phyloP scores from a whole-genome alignment of 2,329 filamentous ascomycete genomes.

The Botrytis fragariae region DNA sequence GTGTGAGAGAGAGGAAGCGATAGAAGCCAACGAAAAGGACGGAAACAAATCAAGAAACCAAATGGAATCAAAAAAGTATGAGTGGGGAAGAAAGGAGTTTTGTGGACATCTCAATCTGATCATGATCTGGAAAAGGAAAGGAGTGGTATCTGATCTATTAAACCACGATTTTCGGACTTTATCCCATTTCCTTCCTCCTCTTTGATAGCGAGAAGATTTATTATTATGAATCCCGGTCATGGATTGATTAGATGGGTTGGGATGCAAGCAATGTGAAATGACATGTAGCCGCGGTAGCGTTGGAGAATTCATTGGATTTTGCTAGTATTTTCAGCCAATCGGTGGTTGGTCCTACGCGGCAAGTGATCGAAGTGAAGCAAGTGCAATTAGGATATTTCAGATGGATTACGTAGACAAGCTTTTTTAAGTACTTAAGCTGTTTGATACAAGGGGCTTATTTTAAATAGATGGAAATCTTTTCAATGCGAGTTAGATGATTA shows the following conservation, averaged over 20 bases:
- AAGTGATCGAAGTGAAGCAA: neutral
- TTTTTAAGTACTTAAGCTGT: neutral
- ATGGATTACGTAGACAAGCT: neutral
- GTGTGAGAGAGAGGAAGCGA: neutral
- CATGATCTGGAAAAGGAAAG: slow-evolving; percentile 4
- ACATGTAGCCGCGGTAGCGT: neutral
- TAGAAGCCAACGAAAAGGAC: neutral
- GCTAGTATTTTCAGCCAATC: neutral
- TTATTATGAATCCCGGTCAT: neutral
- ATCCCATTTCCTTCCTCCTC: neutral
- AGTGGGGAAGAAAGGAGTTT: slow-evolving; percentile 5
- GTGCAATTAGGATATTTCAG: neutral
- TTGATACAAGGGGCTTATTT: neutral
- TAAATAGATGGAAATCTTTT: neutral
- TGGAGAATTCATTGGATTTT: neutral
- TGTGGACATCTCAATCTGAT: neutral
- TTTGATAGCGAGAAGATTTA: neutral
- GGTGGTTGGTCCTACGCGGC: neutral
- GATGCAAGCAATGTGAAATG: neutral
- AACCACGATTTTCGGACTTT: neutral
- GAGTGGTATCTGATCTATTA: neutral
- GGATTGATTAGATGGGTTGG: neutral
- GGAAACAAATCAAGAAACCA: neutral
- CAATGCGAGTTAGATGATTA: neutral
- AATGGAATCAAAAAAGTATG: neutral